A percentile compares a stretch with the other conserved stretches of the same genome.
These are phyloP conservation scores for Candida koratica DNA, from an alignment of 805 yeast genomes.

Conservation along the genomic window DNA sequence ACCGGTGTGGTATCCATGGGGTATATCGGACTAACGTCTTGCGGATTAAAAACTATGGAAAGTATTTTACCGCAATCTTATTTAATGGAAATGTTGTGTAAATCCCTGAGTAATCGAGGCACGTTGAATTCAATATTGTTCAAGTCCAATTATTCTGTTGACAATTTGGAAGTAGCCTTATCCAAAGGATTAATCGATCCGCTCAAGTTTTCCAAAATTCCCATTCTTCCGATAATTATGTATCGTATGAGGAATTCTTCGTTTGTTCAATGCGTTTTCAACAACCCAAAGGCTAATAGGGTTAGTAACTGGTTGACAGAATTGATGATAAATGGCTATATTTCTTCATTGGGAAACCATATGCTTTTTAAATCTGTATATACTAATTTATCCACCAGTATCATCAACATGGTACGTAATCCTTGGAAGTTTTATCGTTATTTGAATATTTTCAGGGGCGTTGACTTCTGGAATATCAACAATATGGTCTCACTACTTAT, in stretches of 20 bases:
- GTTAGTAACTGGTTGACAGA: slow-evolving; percentile 27
- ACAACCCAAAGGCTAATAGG: slow-evolving; percentile 11
- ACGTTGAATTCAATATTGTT: slow-evolving; percentile 9
- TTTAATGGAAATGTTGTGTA: slow-evolving; percentile 22
- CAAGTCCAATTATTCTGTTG: slow-evolving; percentile 16
- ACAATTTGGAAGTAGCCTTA: slow-evolving; percentile 29
- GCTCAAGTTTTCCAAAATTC: slow-evolving; percentile 33
- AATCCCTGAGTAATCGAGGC: slow-evolving; percentile 1
- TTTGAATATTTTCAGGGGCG: slow-evolving; percentile 18
- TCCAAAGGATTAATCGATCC: slow-evolving; percentile 32
- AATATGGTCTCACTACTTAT: slow-evolving; percentile 32
- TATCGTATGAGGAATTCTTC: slow-evolving; percentile 37
- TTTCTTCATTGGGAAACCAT: slow-evolving; percentile 37
- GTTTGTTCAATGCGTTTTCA: slow-evolving; percentile 25
- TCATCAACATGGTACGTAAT: slow-evolving; percentile 8
- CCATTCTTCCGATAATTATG: slow-evolving; percentile 36
- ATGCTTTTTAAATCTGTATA: slow-evolving; percentile 21
- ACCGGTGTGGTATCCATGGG: slow-evolving; percentile 40
- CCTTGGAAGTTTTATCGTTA: slow-evolving; percentile 9
- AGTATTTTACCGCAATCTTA: slow-evolving; percentile 32
- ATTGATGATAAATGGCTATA: slow-evolving; percentile 32
- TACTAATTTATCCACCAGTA: not conserved
- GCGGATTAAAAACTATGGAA: slow-evolving; percentile 37
- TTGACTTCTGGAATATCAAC: slow-evolving; percentile 28
- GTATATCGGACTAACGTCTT: slow-evolving; percentile 34